Evolutionary conservation across 257 asterid genomes (phyloP), one percentile per base, ranked within the genome.

Genomic region (Solanum dulcamara): DNA sequence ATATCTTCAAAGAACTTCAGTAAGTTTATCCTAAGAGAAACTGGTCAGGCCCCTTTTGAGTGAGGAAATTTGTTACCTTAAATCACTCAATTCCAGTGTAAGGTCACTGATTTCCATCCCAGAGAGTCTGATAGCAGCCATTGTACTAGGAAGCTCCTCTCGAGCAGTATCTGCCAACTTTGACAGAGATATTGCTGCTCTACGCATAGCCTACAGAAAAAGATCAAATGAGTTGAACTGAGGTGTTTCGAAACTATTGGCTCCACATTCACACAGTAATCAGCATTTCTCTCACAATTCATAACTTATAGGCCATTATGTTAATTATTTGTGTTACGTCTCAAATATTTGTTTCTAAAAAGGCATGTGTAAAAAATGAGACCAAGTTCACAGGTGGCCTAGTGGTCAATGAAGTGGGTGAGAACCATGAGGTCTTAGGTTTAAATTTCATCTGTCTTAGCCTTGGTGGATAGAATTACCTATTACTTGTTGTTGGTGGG

Each of bases 61-160:
- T 66, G 83, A 50, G 15, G 74, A 81, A 72, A 81, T 30, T 53
- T 83, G 75, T 81, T 89, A 95, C 99, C 99, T 94, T 86, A 95
- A 88, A 83, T 94, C 98, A 89, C 92, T 94, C 79, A 96, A 83
- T 90, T 94, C 98, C 83, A 94, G 92, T 80, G 96, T 92, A 84
- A 96, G 96, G 87, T 96, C 98, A 91, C 98, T 94, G 87, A 96
- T 90, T 88, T 94, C 98, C 96, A 96, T 93, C 84, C 97, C 93
- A 75, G 98, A 90, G 82, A 94, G 89, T 90, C 97, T 93, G 86
- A 94, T 80, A 48, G 98, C 98, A 87, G 97, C 93, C 98, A 93
- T 94, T 79, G 99, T 96, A 84, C 98, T 91, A 59, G 98, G 99
- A 81, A 93, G 91, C 92, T 96, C 98, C 88, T 93, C 93, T 42